phyloP scores from a whole-genome alignment of 2,329 filamentous ascomycete genomes.

The Aspergillus fijiensis region DNA sequence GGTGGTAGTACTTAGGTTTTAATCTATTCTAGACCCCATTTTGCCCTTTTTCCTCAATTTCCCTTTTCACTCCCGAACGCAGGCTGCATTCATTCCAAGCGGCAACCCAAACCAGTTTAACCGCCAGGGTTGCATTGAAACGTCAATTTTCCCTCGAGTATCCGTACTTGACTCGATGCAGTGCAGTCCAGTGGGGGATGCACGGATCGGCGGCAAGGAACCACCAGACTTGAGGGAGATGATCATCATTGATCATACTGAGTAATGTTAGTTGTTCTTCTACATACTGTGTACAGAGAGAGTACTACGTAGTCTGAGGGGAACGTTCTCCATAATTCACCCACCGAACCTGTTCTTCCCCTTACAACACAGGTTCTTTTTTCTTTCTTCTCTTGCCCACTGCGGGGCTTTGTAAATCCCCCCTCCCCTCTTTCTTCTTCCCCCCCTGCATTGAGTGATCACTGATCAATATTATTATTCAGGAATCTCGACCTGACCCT shows the following conservation, averaged over 20 bases:
- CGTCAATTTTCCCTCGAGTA: no score
- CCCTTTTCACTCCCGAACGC: background rate
- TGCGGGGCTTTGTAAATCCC: background rate
- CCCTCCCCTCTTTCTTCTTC: no score
- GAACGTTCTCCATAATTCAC: no score
- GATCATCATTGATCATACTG: background rate
- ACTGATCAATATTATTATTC: background rate
- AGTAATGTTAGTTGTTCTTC: no score
- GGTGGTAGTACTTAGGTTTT: background rate
- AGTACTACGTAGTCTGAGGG: no score
- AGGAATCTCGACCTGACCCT: background rate
- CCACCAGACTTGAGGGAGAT: background rate
- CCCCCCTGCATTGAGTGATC: background rate
- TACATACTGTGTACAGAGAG: no score
- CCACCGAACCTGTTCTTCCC: background rate
- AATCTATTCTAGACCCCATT: background rate
- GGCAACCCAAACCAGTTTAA: constrained; percentile 6
- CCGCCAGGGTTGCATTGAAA: background rate
- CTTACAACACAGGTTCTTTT: background rate
- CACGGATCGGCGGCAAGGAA: background rate
- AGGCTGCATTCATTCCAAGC: constrained; percentile 1
- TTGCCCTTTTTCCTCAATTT: background rate
- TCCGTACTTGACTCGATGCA: background rate
- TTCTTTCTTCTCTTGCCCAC: background rate
- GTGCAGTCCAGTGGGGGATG: background rate